Evolutionary conservation across 805 yeast genomes (phyloP), one percentile per base, ranked within the genome.

Genomic region (Metschnikowia anglica): DNA sequence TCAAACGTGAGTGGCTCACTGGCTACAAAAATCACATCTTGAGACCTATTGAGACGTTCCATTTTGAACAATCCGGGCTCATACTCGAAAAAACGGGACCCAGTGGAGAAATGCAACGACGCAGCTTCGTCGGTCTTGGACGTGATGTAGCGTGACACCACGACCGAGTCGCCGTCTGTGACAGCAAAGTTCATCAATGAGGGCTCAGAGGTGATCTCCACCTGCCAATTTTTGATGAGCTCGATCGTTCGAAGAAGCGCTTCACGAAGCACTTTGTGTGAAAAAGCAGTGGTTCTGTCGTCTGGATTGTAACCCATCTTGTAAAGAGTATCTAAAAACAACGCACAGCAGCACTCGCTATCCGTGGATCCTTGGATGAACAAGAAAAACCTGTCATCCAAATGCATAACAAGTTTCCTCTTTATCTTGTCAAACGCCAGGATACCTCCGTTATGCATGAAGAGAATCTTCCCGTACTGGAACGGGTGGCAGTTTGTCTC

Each of bases 401-500:
- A 72, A 59, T 85, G 88, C 52, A 78, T 73, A 25, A 88, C 73
- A 32, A 93, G 70, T 45, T 65, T 74, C 46, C 93, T 76, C 65
- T 93, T 93, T 53, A 93, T 85, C 51, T 68, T 66, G 41, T 71
- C 62, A 61, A 91, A 93, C 46, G 80, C 79, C 9, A 90, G 73
- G 18, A 93, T 79, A 0, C 88, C 93, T 23, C 99, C 99, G 65
- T 93, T 93, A 65, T 93, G 99, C 99, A 93, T 93, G 61, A 93
- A 93, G 85, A 91, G 85, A 36, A 91, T 68, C 38, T 81, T 81
- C 48, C 90, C 91, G 60, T 80, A 89, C 3, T 85, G 81, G 65
- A 93, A 93, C 0, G 99, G 99, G 62, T 93, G 99, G 65, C 99
- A 93, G 63, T 93, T 93, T 0, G 97, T 91, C 60, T 93, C 99